Evolutionary conservation across 345 rosid genomes (phyloP).

Genomic region (Lepidium aucheri): DNA sequence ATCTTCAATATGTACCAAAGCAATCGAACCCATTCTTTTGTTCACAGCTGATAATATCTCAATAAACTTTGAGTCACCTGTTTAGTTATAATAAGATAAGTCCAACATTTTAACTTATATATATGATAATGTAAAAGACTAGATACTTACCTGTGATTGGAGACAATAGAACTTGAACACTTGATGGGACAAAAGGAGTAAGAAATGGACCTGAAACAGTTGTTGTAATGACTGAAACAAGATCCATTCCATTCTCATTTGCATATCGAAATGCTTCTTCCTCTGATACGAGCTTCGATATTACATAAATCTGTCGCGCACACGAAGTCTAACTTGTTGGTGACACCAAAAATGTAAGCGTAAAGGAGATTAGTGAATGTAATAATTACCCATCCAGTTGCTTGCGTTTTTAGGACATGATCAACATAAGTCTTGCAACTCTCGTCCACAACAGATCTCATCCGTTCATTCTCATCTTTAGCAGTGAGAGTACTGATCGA

Average conservation of each 20-base stretch:
- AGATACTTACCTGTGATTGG: slow-evolving; percentile 49
- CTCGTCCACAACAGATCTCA: slow-evolving; percentile 64
- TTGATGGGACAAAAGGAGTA: slow-evolving; percentile 55
- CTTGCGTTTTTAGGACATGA: slow-evolving; percentile 46
- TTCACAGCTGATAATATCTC: slow-evolving; percentile 58
- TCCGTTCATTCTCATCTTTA: slow-evolving; percentile 41
- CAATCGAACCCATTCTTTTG: slow-evolving; percentile 68
- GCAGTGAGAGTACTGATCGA: slow-evolving; percentile 80
- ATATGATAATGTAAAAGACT: not conserved
- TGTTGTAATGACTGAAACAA: slow-evolving; percentile 61
- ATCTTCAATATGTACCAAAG: slow-evolving; percentile 72
- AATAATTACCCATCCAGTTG: slow-evolving; percentile 72
- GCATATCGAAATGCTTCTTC: slow-evolving; percentile 74
- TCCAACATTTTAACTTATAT: not conserved
- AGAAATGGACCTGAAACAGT: slow-evolving; percentile 75
- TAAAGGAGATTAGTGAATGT: not conserved
- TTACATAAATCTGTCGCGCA: slow-evolving; percentile 48
- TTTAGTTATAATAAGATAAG: not conserved
- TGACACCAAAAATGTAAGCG: not conserved
- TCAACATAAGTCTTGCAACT: slow-evolving; percentile 50
- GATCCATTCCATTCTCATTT: slow-evolving; percentile 43
- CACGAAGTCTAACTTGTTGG: not conserved
- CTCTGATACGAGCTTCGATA: slow-evolving; percentile 65
- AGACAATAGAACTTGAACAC: slow-evolving; percentile 65
- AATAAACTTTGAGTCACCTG: slow-evolving; percentile 50